Conservation (phyloP, 768 basidiomycete genomes). For the Lentinula sp. region DNA sequence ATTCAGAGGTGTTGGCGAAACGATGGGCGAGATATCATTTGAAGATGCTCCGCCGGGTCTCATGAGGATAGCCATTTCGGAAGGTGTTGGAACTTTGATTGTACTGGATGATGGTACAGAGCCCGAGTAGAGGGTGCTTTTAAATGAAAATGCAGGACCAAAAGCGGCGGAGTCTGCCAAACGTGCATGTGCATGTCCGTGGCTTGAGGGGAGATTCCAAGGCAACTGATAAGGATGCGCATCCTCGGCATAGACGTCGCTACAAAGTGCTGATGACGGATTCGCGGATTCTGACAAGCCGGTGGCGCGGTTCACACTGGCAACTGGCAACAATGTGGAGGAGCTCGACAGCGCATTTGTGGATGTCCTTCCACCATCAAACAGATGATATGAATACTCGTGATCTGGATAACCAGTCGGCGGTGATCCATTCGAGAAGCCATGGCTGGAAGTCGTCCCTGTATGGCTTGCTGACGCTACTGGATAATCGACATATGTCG, state of each 20-base stretch:
- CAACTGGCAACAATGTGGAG: conserved; percentile 19
- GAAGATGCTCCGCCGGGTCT: neutral
- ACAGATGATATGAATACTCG: conserved; percentile 31
- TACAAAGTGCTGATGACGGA: conserved; percentile 13
- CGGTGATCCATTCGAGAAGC: conserved; percentile 51
- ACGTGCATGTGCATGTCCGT: conserved; percentile 3
- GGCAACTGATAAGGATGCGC: conserved; percentile 25
- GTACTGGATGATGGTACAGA: neutral
- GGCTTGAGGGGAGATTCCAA: conserved; percentile 12
- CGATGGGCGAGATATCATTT: neutral
- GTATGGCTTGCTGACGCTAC: neutral
- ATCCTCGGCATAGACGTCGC: conserved; percentile 32
- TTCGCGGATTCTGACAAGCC: conserved; percentile 36
- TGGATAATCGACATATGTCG: neutral
- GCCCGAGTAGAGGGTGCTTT: neutral
- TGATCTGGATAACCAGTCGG: conserved; percentile 34
- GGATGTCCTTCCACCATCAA: conserved; percentile 32
- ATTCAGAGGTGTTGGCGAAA: conserved; percentile 3
- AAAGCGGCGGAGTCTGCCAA: neutral
- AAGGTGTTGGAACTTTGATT: conserved; percentile 5
- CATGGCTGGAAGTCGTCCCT: conserved; percentile 2
- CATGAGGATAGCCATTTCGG: conserved; percentile 15
- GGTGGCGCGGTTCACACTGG: conserved; percentile 32
- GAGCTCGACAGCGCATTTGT: conserved; percentile 23
- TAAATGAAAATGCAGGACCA: neutral